Evolutionary conservation across 306 rosid genomes (phyloP).

Genomic region (Gleditsia sinensis): DNA sequence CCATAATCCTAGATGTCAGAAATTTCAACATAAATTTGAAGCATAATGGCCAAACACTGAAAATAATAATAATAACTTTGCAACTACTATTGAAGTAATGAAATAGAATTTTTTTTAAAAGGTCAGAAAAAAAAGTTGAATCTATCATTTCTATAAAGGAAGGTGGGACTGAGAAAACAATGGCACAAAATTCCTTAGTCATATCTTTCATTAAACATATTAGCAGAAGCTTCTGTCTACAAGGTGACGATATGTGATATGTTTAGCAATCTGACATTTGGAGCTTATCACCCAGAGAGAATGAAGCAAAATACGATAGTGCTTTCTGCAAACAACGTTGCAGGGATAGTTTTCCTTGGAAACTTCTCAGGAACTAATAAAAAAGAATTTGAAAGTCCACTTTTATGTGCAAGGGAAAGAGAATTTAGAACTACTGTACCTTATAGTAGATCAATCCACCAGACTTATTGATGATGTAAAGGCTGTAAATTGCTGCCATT

Average conservation of each 20-base stretch:
- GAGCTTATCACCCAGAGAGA: not conserved
- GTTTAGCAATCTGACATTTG: not conserved
- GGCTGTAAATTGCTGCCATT: slow-evolving; percentile 92
- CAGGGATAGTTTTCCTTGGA: not conserved
- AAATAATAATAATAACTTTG: not conserved
- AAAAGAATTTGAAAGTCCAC: not conserved
- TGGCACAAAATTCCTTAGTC: not conserved
- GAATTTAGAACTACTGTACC: slow-evolving; percentile 42
- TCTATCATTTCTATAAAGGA: not conserved
- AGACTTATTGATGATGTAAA: slow-evolving; percentile 90
- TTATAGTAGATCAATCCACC: slow-evolving; percentile 94
- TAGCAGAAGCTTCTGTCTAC: slow-evolving; percentile 3
- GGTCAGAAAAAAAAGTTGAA: not conserved
- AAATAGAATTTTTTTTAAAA: not conserved
- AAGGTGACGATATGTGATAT: slow-evolving; percentile 4
- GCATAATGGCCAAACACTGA: not conserved
- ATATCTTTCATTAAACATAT: slow-evolving; percentile 10
- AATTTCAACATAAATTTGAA: not conserved
- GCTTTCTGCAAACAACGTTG: not conserved
- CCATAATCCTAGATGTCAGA: slow-evolving; percentile 67
- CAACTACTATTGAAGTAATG: not conserved
- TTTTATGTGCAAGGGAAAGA: slow-evolving; percentile 8
- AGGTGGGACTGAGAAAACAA: not conserved
- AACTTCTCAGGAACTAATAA: not conserved
- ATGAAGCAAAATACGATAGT: not conserved